These are phyloP conservation scores for Lepidium aucheri DNA, from an alignment of 345 rosid species.

Conservation along the genomic window DNA sequence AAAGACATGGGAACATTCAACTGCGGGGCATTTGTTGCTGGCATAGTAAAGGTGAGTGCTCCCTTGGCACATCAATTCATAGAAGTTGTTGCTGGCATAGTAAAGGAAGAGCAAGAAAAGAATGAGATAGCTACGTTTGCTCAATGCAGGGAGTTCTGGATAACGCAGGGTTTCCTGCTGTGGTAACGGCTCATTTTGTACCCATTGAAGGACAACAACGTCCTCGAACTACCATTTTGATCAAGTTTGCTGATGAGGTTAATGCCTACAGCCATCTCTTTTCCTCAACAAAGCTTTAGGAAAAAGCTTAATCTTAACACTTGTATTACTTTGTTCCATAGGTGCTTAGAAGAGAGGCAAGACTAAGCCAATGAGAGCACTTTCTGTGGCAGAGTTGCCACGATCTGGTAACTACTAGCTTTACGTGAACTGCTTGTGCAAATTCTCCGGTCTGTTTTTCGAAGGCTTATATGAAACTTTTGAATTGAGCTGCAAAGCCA, in stretches of 20 bases:
- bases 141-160: slow-evolving; percentile 81
- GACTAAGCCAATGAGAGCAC: slow-evolving; percentile 37
- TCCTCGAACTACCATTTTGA: slow-evolving; percentile 93
- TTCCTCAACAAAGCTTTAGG: neutral
- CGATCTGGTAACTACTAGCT: slow-evolving; percentile 1
- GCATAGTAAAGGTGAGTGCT: slow-evolving; percentile 74
- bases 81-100: no score
- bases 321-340: slow-evolving; percentile 6
- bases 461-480: neutral
- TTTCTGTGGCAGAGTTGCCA: neutral
- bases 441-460: slow-evolving; percentile 2
- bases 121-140: neutral
- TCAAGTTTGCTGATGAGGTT: slow-evolving; percentile 98
- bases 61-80: neutral
- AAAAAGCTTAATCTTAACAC: neutral
- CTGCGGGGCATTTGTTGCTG: slow-evolving; percentile 99
- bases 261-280: neutral
- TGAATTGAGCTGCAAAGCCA: slow-evolving; percentile 4
- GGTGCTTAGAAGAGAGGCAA: slow-evolving; percentile 80
- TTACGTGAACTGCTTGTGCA: slow-evolving; percentile 12
- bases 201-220: slow-evolving; percentile 97
- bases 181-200: slow-evolving; percentile 97
- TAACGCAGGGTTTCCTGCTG: slow-evolving; percentile 87
- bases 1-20: slow-evolving; percentile 99
- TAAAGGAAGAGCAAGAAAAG: neutral